A percentile compares a stretch with the other conserved stretches of the same genome.
These are phyloP conservation scores for Eucalyptus pumila DNA, from an alignment of 345 rosid genomes.

Conservation along the genomic window DNA sequence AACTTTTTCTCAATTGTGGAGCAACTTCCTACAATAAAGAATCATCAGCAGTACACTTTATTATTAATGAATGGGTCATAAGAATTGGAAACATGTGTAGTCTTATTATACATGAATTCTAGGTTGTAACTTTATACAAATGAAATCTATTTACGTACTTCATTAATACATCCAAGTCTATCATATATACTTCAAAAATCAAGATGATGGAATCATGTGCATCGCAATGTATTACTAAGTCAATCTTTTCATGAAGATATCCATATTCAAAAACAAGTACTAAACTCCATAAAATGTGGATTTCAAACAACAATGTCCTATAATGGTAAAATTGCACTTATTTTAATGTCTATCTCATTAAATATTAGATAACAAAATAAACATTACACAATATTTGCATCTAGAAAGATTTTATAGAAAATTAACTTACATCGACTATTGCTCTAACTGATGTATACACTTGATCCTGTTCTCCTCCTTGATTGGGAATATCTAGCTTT, in stretches of 20 bases:
- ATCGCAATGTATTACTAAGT: neutral
- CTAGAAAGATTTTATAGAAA: neutral
- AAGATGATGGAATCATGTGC: neutral
- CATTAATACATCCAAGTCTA: neutral
- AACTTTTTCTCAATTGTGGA: neutral
- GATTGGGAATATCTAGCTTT: neutral
- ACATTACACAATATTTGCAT: neutral
- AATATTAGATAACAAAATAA: neutral
- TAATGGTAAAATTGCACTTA: neutral
- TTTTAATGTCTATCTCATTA: neutral
- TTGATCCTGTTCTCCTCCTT: neutral
- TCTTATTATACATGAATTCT: neutral
- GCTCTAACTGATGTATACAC: neutral
- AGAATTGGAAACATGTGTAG: neutral
- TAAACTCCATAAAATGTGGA: neutral
- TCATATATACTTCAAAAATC: neutral
- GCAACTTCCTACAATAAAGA: neutral
- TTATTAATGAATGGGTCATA: neutral
- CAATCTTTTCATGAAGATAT: neutral
- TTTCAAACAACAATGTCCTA: neutral
- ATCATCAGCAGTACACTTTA: neutral
- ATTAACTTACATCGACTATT: neutral
- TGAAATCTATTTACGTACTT: neutral
- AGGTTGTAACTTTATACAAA: neutral
- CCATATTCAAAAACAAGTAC: neutral